phyloP scores from a whole-genome alignment of 2,329 filamentous ascomycete genomes.

The Lithohypha guttulata region DNA sequence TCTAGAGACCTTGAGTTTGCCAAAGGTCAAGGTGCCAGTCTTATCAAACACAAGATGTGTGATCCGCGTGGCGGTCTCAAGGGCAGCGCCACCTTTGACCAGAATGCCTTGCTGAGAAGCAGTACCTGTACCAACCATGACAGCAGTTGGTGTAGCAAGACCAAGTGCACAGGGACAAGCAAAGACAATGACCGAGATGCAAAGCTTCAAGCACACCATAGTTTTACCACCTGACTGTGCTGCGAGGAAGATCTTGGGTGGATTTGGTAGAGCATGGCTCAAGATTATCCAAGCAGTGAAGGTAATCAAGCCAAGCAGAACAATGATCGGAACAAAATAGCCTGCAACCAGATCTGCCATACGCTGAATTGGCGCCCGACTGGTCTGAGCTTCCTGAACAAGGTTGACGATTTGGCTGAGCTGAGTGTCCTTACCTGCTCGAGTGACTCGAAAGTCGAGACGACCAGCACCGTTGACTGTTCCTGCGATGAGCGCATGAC shows the following conservation, averaged over 20 bases:
- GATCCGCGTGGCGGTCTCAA: slow-evolving; percentile 83
- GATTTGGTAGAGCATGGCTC: slow-evolving; percentile 70
- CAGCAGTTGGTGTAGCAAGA: slow-evolving; percentile 85
- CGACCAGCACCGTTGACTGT: slow-evolving; percentile 92
- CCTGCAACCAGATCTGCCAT: slow-evolving; percentile 85
- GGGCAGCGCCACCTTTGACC: slow-evolving; percentile 89
- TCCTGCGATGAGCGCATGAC: slow-evolving; percentile 71
- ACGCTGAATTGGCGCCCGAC: slow-evolving; percentile 83
- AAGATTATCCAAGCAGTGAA: slow-evolving; percentile 92
- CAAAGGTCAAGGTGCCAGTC: slow-evolving; percentile 86
- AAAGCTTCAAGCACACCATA: slow-evolving; percentile 95
- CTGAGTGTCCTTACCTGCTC: slow-evolving; percentile 88
- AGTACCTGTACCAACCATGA: slow-evolving; percentile 98
- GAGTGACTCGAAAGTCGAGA: slow-evolving; percentile 81
- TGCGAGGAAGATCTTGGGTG: slow-evolving; percentile 78
- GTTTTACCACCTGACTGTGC: slow-evolving; percentile 76
- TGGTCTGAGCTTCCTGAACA: slow-evolving; percentile 96
- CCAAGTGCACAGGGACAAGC: slow-evolving; percentile 96
- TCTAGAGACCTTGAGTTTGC: slow-evolving; percentile 85
- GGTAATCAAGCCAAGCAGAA: slow-evolving; percentile 70
- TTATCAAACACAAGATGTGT: slow-evolving; percentile 90
- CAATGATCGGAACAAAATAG: slow-evolving; percentile 85
- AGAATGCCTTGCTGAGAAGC: slow-evolving; percentile 92
- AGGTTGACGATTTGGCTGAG: slow-evolving; percentile 96
- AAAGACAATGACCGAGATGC: slow-evolving; percentile 97